Conservation (phyloP, 352 stramenopile species). For the Aphanomyces cochlioides region DNA sequence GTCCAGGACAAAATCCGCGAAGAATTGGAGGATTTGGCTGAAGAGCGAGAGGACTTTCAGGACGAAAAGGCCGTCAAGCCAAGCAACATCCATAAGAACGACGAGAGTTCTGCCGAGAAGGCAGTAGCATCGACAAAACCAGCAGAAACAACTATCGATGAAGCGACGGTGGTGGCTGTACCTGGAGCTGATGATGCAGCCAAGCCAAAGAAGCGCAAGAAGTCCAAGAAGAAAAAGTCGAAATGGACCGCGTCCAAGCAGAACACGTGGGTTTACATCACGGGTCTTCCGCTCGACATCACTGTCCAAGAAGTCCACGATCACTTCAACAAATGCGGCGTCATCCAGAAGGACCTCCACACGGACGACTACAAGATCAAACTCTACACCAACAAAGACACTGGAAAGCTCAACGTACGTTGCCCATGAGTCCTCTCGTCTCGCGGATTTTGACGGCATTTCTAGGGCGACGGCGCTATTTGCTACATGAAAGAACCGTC, state of each 20-base stretch:
- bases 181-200: conserved; percentile 18
- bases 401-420: conserved; percentile 84
- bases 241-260: conserved; percentile 80
- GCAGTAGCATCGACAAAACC: background rate
- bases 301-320: conserved; percentile 89
- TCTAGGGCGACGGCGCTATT: conserved; percentile 89
- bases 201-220: conserved; percentile 59
- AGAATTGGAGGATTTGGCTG: conserved; percentile 34
- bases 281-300: conserved; percentile 90
- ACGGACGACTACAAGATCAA: conserved; percentile 94
- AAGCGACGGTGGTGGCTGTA: conserved; percentile 4
- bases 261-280: conserved; percentile 95
- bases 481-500: conserved; percentile 95
- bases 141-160: background rate
- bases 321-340: conserved; percentile 93
- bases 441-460: background rate
- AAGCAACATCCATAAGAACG: too few species aligned
- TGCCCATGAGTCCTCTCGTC: background rate
- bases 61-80: conserved; percentile 6
- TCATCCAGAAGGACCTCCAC: conserved; percentile 92
- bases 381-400: conserved; percentile 89
- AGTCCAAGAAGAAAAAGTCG: conserved; percentile 78
- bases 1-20: conserved; percentile 45
- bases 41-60: conserved; percentile 1
- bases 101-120: background rate